phyloP scores from a whole-genome alignment of 257 asterid species.

The Nicotiana tabacum region DNA sequence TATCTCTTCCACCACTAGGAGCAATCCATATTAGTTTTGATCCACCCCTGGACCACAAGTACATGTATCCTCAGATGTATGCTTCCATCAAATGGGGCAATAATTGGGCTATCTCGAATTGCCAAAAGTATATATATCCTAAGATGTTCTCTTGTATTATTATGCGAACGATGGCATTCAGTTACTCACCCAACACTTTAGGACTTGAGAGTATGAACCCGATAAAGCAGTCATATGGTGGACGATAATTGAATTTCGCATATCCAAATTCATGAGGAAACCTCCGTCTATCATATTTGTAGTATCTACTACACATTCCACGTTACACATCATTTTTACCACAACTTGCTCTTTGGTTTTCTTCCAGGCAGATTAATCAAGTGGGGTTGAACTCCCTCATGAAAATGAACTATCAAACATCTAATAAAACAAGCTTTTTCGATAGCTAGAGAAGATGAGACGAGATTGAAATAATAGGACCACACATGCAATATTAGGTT shows the following conservation, averaged over 20 bases:
- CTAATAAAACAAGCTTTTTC: neutral
- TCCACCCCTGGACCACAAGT: constrained; percentile 65
- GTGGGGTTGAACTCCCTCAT: neutral
- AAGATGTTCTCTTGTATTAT: neutral
- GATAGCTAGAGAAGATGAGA: neutral
- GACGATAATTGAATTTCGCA: neutral
- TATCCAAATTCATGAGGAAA: neutral
- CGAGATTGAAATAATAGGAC: neutral
- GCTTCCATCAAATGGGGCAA: neutral
- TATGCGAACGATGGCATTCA: neutral
- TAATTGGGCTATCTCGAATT: neutral
- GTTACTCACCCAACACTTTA: neutral
- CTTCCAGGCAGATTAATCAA: neutral
- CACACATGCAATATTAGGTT: neutral
- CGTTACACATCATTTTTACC: constrained; percentile 2
- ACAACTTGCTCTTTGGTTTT: neutral
- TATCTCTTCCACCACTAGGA: constrained; percentile 99
- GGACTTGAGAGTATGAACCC: neutral
- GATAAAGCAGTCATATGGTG: neutral
- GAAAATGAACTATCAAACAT: neutral
- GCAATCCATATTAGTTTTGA: constrained; percentile 94
- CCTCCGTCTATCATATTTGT: neutral
- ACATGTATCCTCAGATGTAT: neutral
- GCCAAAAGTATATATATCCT: neutral
- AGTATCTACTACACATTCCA: neutral